These are phyloP conservation scores for Dichotomocladium elegans DNA, from an alignment of 371 early-diverging fungal species.

Conservation along the genomic window DNA sequence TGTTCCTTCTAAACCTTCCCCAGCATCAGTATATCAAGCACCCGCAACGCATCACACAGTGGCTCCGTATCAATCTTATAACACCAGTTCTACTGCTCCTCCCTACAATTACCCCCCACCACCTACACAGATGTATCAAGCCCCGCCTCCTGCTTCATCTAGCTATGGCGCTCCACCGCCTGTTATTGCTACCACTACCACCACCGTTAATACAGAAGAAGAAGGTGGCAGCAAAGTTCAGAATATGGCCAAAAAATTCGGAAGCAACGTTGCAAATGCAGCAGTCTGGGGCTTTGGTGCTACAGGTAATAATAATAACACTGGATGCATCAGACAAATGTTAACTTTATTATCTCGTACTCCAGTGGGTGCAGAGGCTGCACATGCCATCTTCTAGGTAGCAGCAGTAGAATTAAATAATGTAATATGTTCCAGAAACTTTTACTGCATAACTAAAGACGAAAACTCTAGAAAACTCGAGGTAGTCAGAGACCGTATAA, in stretches of 20 bases:
- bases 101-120: constrained; percentile 50
- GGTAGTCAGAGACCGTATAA: too few species aligned
- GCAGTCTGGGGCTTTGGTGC: constrained; percentile 49
- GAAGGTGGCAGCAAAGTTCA: constrained; percentile 22
- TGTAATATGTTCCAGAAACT: too few species aligned
- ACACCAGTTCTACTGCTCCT: background rate
- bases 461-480: too few species aligned
- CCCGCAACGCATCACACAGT: background rate
- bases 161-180: constrained; percentile 16
- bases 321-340: background rate
- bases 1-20: constrained; percentile 9
- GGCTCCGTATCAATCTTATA: too few species aligned
- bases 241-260: constrained; percentile 40
- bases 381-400: constrained; percentile 37
- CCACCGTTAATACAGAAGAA: background rate
- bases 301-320: constrained; percentile 26
- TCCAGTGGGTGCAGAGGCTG: constrained; percentile 38
- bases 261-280: constrained; percentile 32
- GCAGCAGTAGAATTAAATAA: too few species aligned
- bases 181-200: constrained; percentile 8
- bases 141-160: constrained; percentile 21
- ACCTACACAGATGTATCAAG: constrained; percentile 34
- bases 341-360: background rate
- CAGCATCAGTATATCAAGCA: background rate
- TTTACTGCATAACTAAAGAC: too few species aligned